Conservation (phyloP, 805 yeast genomes). For the Candida insectalens region DNA sequence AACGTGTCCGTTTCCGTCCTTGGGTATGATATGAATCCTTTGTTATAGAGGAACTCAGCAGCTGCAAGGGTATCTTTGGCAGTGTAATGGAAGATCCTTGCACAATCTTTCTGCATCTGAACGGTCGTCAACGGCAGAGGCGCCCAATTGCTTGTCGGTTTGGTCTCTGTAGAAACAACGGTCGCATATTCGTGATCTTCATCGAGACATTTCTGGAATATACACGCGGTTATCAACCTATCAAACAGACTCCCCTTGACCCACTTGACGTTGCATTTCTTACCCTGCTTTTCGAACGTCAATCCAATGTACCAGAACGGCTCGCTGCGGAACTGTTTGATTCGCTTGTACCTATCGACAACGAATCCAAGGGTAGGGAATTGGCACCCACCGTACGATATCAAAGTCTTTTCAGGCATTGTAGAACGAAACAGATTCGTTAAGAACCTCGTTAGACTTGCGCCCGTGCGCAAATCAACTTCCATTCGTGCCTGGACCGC, state of each 20-base stretch:
- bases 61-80: conserved; percentile 68
- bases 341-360: conserved; percentile 80
- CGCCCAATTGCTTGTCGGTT: conserved; percentile 65
- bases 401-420: conserved; percentile 9
- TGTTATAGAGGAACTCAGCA: conserved; percentile 81
- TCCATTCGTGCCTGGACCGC: conserved; percentile 87
- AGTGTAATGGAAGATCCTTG: conserved; percentile 60
- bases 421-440: conserved; percentile 38
- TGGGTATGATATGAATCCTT: conserved; percentile 88
- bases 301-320: conserved; percentile 69
- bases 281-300: conserved; percentile 32
- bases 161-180: conserved; percentile 40
- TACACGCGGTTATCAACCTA: conserved; percentile 45
- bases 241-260: conserved; percentile 65
- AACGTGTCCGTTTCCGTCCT: conserved; percentile 94
- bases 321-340: conserved; percentile 63
- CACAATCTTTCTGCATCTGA: conserved; percentile 80
- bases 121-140: conserved; percentile 95
- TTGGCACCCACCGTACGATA: conserved; percentile 90
- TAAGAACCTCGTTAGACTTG: conserved; percentile 75
- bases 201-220: conserved; percentile 59
- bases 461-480: conserved; percentile 82
- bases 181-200: conserved; percentile 33
- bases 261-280: conserved; percentile 54
- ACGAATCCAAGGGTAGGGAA: conserved; percentile 96